Evolutionary conservation across 2,329 filamentous ascomycete species (phyloP).

Genomic region (Teratosphaeriaceae sp.): DNA sequence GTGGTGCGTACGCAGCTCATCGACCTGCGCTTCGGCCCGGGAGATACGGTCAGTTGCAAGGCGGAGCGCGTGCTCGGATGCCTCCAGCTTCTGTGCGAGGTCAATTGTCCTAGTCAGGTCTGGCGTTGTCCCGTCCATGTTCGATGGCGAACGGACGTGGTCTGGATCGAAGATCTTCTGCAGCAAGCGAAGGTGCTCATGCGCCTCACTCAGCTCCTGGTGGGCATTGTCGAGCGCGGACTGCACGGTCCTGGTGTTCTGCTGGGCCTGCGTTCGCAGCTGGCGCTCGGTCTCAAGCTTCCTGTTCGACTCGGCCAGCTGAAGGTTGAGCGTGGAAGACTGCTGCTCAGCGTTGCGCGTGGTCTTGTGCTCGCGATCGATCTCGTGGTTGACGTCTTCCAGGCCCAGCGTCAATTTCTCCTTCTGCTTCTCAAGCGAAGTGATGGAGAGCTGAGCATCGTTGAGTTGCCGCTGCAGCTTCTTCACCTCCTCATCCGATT

Average conservation of each 20-base stretch:
- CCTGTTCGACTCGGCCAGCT: slow-evolving; percentile 82
- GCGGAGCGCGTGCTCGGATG: slow-evolving; percentile 79
- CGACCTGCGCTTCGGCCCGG: slow-evolving; percentile 76
- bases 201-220: slow-evolving; percentile 72
- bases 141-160: slow-evolving; percentile 40
- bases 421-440: slow-evolving; percentile 84
- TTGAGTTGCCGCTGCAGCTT: slow-evolving; percentile 78
- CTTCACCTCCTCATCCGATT: slow-evolving; percentile 73
- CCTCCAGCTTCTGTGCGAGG: slow-evolving; percentile 77
- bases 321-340: slow-evolving; percentile 69
- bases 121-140: slow-evolving; percentile 63
- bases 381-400: slow-evolving; percentile 88
- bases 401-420: slow-evolving; percentile 84
- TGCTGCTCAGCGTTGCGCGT: slow-evolving; percentile 86
- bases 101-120: slow-evolving; percentile 63
- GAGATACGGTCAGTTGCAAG: slow-evolving; percentile 73
- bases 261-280: slow-evolving; percentile 74
- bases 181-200: slow-evolving; percentile 71
- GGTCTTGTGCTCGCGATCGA: slow-evolving; percentile 81
- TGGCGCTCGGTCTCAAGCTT: slow-evolving; percentile 88
- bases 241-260: slow-evolving; percentile 76
- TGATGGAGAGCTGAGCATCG: slow-evolving; percentile 75
- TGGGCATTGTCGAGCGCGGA: slow-evolving; percentile 70
- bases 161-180: slow-evolving; percentile 82
- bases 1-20: slow-evolving; percentile 67